Base-by-base conservation (phyloP, 1,284 basidiomycete species). In the Melanopsichium pennsylvanicum region DNA sequence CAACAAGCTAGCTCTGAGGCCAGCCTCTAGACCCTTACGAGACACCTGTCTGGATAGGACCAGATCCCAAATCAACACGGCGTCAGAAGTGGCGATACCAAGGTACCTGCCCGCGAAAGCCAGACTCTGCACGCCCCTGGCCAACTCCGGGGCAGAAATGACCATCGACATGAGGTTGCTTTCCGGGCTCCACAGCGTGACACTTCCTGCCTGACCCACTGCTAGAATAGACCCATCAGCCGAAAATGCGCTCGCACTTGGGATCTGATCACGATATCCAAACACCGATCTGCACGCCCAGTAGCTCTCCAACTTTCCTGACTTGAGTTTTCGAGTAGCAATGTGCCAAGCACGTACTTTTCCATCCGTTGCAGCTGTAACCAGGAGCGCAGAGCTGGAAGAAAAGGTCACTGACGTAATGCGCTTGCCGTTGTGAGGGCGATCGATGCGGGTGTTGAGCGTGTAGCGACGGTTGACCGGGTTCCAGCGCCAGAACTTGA, bases 401-500 rank as follows among this genome's bases (percentile, higher is more conserved):
- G 72, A 83, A 70, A 97, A 97, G 6, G 85, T 84, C 44, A 94
- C 76, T 1, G 88, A 85, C 7, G 88, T 88, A 23, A 97, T 84
- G 46, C 84, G 84, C 36, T 84, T 82, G 27, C 84, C 80, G 25
- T 89, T 90, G 82, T 98, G 95, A 8, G 95, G 94, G 26, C 88
- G 85, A 79, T 96, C 92, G 64, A 97, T 88, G 54, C 93, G 88
- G 9, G 93, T 96, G 81, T 94, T 94, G 74, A 87, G 81, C 51
- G 87, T 67, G 40, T 71, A 74, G 41, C 66, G 71, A 33, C 72
- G 61, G 19, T 47, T 52, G 19, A 70, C 82, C 78, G 82, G 72
- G 16, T 89, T 87, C 91, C 93, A 95, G 57, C 83, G 84, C 95
- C 95, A 98, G 36, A 97, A 83, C 83, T 97, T 97, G 71, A 98